phyloP scores from a whole-genome alignment of 2,329 filamentous ascomycete species.

The Botrytis fabae region DNA sequence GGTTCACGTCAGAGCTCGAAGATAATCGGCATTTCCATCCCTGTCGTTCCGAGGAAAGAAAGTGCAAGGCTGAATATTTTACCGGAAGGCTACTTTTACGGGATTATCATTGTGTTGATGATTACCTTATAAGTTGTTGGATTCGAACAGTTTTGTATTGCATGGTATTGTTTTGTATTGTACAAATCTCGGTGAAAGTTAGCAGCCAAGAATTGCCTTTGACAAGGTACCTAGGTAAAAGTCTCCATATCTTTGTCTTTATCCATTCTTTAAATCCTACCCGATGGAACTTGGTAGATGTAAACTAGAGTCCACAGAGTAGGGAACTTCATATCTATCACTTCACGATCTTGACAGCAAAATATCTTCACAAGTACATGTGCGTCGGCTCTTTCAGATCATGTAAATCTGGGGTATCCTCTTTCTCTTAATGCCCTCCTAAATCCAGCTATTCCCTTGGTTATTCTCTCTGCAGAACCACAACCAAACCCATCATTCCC shows the following conservation, averaged over 20 bases:
- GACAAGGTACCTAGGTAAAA: not conserved
- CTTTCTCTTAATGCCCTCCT: constrained; percentile 19
- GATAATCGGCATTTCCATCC: not conserved
- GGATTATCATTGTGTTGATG: not conserved
- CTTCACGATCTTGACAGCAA: not conserved
- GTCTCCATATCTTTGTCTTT: not conserved
- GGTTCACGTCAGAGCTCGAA: constrained; percentile 4
- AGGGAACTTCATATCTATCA: not conserved
- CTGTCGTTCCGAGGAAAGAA: constrained; percentile 7
- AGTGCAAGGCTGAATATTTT: constrained; percentile 15
- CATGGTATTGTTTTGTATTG: not conserved
- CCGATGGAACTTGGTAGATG: not conserved
- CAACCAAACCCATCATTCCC: constrained; percentile 91
- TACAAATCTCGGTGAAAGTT: not conserved
- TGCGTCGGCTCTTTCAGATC: constrained; percentile 8
- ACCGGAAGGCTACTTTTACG: not conserved
- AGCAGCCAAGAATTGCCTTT: not conserved
- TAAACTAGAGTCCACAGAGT: too few relatives aligned
- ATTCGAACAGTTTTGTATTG: too few relatives aligned
- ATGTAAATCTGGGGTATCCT: constrained; percentile 33
- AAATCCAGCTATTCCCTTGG: not conserved
- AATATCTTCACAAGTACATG: constrained; percentile 8
- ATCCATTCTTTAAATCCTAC: not conserved
- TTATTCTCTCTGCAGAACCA: constrained; percentile 86
- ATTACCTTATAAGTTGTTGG: not conserved